Base-by-base conservation (phyloP, 106 monocot genomes). In the Gastrodia elata region DNA sequence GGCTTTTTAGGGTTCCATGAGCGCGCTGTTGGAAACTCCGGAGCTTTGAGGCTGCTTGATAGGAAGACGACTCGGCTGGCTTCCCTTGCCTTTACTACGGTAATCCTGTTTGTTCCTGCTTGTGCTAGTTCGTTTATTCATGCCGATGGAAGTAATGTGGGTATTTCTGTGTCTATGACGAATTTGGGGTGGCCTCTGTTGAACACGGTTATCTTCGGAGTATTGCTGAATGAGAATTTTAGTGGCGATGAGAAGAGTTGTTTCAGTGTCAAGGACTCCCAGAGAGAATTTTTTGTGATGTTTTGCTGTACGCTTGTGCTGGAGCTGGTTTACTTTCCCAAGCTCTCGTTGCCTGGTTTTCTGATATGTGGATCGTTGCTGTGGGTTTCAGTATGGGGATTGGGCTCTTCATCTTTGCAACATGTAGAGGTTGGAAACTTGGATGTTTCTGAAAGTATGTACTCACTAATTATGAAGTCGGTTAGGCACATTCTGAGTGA, bases 311-410 rank as follows among this genome's bases (percentile, higher is more conserved):
- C 91, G 8, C 80, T 88, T 61, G 80, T 82, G 2, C 55, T 91
- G 52, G 90, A 93, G 79, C 84, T 98, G 49, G 75, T 93, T 39
- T 98, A 98, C 80, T 83, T 78, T 55, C 88, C 93, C 1, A 88
- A 84, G 72, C 75, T 98, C 15, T 93, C 86, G 4, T 42, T 98
- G 71, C 84, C 84, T 2, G 88, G 88, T 4, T 89, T 98, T 61
- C 46, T 91, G n/a, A 41, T 91, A 5, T 93, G 82, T 75, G 86
- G 88, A 0, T 58, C 91, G 36, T 75, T 91, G 74, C 61, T 98
- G 68, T 98, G 93, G 93, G 71, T 91, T 73, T 65, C 88, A 7
- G 83, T 88, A 49, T 33, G 80, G 69, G 87, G 87, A 73, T 28
- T 98, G 77, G 77, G 80, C 20, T 75, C 84, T 1, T 80, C 87